Percentiles rank a stretch among this genome's conserved stretches.
Evolutionary conservation across 2,329 filamentous ascomycete species (phyloP).

Genomic region (Gaeumannomyces sp.): DNA sequence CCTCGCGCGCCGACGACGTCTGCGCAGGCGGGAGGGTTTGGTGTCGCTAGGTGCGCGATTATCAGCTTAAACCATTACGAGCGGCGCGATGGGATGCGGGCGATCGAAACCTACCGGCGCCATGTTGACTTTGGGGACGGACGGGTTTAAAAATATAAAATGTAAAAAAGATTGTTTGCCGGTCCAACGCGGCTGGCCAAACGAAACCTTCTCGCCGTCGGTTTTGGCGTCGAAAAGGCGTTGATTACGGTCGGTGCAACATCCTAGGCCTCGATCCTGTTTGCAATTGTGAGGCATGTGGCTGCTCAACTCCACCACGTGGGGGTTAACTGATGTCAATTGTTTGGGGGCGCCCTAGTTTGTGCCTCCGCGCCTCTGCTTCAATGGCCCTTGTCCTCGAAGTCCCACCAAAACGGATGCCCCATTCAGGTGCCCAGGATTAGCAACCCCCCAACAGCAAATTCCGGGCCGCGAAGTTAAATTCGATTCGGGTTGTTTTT

Average conservation of each 20-base stretch:
- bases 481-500: too few species aligned
- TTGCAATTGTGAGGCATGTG: too few species aligned
- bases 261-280: too few species aligned
- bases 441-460: neutral
- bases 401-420: neutral
- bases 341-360: neutral
- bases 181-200: too few species aligned
- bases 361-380: neutral
- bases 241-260: too few species aligned
- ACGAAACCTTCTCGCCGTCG: neutral
- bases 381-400: neutral
- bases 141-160: too few species aligned
- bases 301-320: too few species aligned
- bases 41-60: constrained; percentile 46
- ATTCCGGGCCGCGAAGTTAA: neutral
- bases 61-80: too few species aligned
- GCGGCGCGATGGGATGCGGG: neutral
- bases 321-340: neutral
- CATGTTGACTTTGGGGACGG: constrained; percentile 31
- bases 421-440: neutral
- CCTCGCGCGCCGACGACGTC: constrained; percentile 63
- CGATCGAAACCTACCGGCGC: constrained; percentile 41
- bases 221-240: too few species aligned
- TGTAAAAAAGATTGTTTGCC: too few species aligned
- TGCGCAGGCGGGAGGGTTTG: constrained; percentile 53